Evolutionary conservation across 352 stramenopile genomes (phyloP).

Genomic region (Globisporangium nagaii): DNA sequence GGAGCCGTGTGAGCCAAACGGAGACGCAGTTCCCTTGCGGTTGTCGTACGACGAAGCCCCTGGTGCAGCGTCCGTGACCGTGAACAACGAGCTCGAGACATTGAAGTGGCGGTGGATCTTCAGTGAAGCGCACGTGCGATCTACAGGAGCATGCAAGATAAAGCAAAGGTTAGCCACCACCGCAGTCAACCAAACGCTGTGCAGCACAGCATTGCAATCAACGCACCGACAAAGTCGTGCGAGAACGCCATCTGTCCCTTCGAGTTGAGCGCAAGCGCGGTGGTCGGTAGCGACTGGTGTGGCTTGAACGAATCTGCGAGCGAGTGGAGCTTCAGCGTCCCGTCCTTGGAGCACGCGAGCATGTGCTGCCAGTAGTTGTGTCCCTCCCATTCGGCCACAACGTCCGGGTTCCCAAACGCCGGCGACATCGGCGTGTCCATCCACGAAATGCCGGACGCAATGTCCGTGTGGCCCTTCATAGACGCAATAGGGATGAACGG

Average conservation of each 20-base stretch:
- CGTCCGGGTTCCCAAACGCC: conserved; percentile 18
- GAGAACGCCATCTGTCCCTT: conserved; percentile 78
- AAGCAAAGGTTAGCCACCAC: not conserved
- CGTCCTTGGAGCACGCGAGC: conserved; percentile 84
- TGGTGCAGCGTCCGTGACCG: conserved; percentile 25
- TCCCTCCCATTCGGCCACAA: conserved; percentile 49
- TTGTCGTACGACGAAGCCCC: conserved; percentile 14
- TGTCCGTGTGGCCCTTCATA: conserved; percentile 81
- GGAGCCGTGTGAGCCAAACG: conserved; percentile 9
- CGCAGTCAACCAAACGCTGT: not conserved
- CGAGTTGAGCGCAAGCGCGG: conserved; percentile 72
- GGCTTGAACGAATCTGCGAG: conserved; percentile 81
- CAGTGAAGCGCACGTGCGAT: conserved; percentile 76
- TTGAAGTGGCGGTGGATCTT: conserved; percentile 76
- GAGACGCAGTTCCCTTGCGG: conserved; percentile 2
- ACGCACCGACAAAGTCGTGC: conserved; percentile 74
- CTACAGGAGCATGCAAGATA: conserved; percentile 20
- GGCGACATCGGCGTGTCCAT: conserved; percentile 65
- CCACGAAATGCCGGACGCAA: conserved; percentile 81
- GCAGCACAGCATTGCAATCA: too few species aligned
- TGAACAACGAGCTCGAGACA: conserved; percentile 60
- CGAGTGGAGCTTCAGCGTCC: conserved; percentile 81
- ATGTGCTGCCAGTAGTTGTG: conserved; percentile 86
- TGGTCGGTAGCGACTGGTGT: conserved; percentile 69
- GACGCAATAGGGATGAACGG: conserved; percentile 82